Evolutionary conservation across 1,284 basidiomycete genomes (phyloP).

Genomic region (Malassezia yamatoensis): DNA sequence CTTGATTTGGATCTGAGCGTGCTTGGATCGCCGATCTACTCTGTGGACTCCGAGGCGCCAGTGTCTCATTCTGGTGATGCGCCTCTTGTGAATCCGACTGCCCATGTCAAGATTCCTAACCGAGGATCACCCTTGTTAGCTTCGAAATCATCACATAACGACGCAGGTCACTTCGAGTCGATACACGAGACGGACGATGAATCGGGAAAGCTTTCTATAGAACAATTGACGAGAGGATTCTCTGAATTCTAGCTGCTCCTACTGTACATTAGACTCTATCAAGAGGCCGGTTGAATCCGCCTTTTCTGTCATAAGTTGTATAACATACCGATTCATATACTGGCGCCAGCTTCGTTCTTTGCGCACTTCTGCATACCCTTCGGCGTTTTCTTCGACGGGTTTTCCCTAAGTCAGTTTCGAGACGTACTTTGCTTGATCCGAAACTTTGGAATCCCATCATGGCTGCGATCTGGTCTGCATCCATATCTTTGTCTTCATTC

Average conservation of each 20-base stretch:
- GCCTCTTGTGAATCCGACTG: too few relatives aligned
- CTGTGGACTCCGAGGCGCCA: too few relatives aligned
- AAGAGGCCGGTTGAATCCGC: conserved; percentile 18
- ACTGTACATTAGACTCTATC: conserved; percentile 11
- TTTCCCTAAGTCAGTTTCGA: conserved; percentile 6
- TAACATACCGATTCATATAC: conserved; percentile 19
- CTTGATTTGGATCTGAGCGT: too few relatives aligned
- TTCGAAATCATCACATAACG: too few relatives aligned
- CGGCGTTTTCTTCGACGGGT: conserved; percentile 13
- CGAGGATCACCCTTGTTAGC: too few relatives aligned
- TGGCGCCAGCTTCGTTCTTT: conserved; percentile 19
- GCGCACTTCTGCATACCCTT: conserved; percentile 14
- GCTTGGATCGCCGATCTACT: too few relatives aligned
- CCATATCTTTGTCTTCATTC: neutral
- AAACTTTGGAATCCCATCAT: conserved; percentile 20
- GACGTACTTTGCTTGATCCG: conserved; percentile 14
- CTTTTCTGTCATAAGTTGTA: conserved; percentile 3
- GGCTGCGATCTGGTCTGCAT: conserved; percentile 16
- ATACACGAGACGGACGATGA: too few relatives aligned
- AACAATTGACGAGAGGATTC: neutral
- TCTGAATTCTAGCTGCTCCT: neutral
- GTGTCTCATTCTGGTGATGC: too few relatives aligned
- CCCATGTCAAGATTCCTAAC: too few relatives aligned
- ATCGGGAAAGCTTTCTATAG: neutral
- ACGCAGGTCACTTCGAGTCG: too few relatives aligned